Conservation (phyloP, 768 basidiomycete genomes). For the Boletus tomentosulus region DNA sequence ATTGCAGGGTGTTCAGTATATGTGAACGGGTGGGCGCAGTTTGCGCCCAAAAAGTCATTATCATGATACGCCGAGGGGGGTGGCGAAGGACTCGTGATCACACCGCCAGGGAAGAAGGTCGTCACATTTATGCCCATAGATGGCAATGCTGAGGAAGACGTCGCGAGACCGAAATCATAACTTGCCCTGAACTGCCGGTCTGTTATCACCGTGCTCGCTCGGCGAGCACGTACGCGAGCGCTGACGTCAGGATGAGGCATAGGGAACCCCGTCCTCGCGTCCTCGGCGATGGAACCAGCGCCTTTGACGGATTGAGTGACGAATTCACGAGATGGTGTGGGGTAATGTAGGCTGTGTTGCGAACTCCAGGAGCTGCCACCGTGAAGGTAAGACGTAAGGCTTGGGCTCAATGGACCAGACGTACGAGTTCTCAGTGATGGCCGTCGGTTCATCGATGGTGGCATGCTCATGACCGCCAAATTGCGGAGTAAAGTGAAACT, state of each 20-base stretch:
- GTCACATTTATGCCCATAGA: slow-evolving; percentile 11
- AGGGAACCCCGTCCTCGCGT: slow-evolving; percentile 20
- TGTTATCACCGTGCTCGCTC: slow-evolving; percentile 12
- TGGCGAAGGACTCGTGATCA: slow-evolving; percentile 21
- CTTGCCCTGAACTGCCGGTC: slow-evolving; percentile 9
- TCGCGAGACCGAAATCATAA: slow-evolving; percentile 4
- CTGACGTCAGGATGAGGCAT: slow-evolving; percentile 22
- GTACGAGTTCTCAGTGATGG: slow-evolving; percentile 27
- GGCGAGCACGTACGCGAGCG: slow-evolving; percentile 9
- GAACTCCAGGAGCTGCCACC: slow-evolving; percentile 24
- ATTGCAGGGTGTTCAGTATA: slow-evolving; percentile 14
- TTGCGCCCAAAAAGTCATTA: slow-evolving; percentile 17
- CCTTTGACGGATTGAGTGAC: slow-evolving; percentile 13
- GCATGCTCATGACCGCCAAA: slow-evolving; percentile 11
- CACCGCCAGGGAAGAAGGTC: slow-evolving; percentile 10
- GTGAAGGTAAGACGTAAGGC: slow-evolving; percentile 20
- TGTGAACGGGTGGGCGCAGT: slow-evolving; percentile 11
- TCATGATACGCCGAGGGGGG: slow-evolving; percentile 21
- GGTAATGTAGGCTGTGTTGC: slow-evolving; percentile 24
- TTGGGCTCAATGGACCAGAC: slow-evolving; percentile 10
- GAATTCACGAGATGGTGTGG: slow-evolving; percentile 21
- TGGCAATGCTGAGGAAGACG: slow-evolving; percentile 12
- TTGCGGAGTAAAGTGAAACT: slow-evolving; percentile 23
- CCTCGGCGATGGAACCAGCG: slow-evolving; percentile 19
- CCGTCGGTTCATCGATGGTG: slow-evolving; percentile 22